These are phyloP conservation scores for Ochromonas danica DNA, from an alignment of 108 stramenopile genomes.

Conservation along the genomic window DNA sequence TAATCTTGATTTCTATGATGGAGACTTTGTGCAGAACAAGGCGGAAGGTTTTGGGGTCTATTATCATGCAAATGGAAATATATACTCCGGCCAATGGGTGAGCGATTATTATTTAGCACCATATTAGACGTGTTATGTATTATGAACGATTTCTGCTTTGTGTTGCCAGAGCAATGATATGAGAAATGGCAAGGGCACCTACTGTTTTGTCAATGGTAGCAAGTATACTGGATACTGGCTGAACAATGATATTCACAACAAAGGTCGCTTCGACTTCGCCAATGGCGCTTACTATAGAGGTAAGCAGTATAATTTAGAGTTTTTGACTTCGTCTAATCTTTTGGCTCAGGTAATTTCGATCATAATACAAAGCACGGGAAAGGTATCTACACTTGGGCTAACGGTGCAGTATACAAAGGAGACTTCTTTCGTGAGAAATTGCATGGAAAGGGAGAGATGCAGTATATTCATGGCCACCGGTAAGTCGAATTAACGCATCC, in stretches of 20 bases:
- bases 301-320: constrained; percentile 34
- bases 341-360: constrained; percentile 37
- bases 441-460: constrained; percentile 41
- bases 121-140: background rate
- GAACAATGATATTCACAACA: constrained; percentile 39
- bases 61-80: constrained; percentile 23
- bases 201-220: constrained; percentile 44
- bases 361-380: constrained; percentile 42
- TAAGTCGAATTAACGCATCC: too few species aligned
- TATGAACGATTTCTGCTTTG: background rate
- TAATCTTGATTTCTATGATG: constrained; percentile 48
- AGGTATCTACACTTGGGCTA: constrained; percentile 47
- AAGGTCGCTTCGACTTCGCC: constrained; percentile 45
- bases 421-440: constrained; percentile 39
- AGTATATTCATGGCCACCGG: constrained; percentile 41
- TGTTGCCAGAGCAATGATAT: constrained; percentile 32
- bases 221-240: constrained; percentile 48
- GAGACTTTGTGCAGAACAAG: constrained; percentile 36
- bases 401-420: constrained; percentile 45
- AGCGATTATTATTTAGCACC: background rate
- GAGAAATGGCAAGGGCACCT: constrained; percentile 47
- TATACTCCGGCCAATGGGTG: constrained; percentile 48
- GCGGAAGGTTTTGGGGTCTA: constrained; percentile 40
- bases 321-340: background rate
- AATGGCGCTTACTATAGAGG: constrained; percentile 46